phyloP scores from a whole-genome alignment of 169 alveolate species.

The Besnoitia besnoiti region DNA sequence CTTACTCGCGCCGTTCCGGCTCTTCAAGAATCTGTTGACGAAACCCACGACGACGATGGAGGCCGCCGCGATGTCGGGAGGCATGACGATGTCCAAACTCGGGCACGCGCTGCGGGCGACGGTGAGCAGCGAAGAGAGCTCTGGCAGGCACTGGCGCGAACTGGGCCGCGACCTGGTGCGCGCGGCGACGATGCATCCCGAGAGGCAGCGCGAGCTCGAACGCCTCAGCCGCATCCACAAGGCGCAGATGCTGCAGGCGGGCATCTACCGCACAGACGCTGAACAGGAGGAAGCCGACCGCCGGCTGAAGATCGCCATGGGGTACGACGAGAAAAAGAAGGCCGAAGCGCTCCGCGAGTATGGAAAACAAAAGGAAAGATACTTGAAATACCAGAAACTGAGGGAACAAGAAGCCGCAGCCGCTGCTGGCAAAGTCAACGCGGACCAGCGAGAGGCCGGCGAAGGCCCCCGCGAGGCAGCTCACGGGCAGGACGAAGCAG shows the following conservation, averaged over 20 bases:
- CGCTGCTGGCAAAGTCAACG: not conserved
- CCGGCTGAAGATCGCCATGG: not conserved
- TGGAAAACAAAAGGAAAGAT: slow-evolving; percentile 1
- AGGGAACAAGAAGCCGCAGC: not conserved
- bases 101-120: not conserved
- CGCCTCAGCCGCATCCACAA: not conserved
- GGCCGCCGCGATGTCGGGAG: not conserved
- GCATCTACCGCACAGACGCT: not conserved
- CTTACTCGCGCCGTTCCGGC: not conserved
- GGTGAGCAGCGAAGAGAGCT: not conserved
- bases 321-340: not conserved
- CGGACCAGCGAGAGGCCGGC: too few species aligned
- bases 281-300: not conserved
- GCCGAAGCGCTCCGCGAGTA: not conserved
- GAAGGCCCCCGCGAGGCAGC: too few species aligned
- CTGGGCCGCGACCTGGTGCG: not conserved
- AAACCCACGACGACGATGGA: not conserved
- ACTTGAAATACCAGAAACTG: not conserved
- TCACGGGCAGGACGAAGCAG: too few species aligned
- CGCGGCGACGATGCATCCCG: slow-evolving; percentile 8
- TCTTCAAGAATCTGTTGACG: not conserved
- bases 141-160: not conserved
- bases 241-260: not conserved
- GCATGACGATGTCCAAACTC: not conserved
- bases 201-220: not conserved